These are phyloP conservation scores for Naematelia aurantialba DNA, from an alignment of 768 basidiomycete species.

Conservation along the genomic window DNA sequence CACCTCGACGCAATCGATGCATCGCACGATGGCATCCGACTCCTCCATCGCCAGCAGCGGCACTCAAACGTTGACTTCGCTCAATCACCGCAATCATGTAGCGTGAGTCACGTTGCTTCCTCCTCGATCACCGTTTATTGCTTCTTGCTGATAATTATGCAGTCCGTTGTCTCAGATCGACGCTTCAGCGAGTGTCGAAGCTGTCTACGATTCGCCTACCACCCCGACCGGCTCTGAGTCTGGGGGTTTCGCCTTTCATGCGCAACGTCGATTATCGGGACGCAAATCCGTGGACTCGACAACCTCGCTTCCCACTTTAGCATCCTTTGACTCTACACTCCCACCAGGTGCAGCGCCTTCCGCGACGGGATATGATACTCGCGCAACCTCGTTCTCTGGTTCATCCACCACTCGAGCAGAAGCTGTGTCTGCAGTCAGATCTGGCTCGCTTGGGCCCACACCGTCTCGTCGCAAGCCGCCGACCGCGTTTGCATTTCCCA, in stretches of 20 bases:
- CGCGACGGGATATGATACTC: slow-evolving; percentile 21
- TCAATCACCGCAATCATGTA: slow-evolving; percentile 20
- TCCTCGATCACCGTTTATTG: no score
- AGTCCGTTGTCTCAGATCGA: slow-evolving; percentile 42
- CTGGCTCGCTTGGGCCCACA: slow-evolving; percentile 39
- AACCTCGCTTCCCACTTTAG: slow-evolving; percentile 27
- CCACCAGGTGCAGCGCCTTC: slow-evolving; percentile 35
- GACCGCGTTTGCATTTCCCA: slow-evolving; percentile 28
- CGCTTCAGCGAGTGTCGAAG: slow-evolving; percentile 16
- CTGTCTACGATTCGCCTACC: slow-evolving; percentile 29
- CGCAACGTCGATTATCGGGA: slow-evolving; percentile 27
- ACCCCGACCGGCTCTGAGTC: slow-evolving; percentile 36
- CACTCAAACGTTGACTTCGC: slow-evolving; percentile 37
- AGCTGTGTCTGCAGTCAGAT: slow-evolving; percentile 32
- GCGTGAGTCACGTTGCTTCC: background rate
- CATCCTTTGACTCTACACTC: slow-evolving; percentile 12
- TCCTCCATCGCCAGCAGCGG: slow-evolving; percentile 41
- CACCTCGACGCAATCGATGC: slow-evolving; percentile 16
- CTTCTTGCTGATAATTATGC: slow-evolving; percentile 2
- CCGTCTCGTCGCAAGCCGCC: slow-evolving; percentile 21
- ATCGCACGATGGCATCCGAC: slow-evolving; percentile 43
- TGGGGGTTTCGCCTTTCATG: slow-evolving; percentile 25
- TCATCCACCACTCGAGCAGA: slow-evolving; percentile 27
- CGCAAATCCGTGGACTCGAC: slow-evolving; percentile 46
- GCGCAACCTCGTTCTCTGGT: slow-evolving; percentile 47